Base-by-base conservation (phyloP, 2,329 filamentous ascomycete species). In the Hypoxylon sp. region DNA sequence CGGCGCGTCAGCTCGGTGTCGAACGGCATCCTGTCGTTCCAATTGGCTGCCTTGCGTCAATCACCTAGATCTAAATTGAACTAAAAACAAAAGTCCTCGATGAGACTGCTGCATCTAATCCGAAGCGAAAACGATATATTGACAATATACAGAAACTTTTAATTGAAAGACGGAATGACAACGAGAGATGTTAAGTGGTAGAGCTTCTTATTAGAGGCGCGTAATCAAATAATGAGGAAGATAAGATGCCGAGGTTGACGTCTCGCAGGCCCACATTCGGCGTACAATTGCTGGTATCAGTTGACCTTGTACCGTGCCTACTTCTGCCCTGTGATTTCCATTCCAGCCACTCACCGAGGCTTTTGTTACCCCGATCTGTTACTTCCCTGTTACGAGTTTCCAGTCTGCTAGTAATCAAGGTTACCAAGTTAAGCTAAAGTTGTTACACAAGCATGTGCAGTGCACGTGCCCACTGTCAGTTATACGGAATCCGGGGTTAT, bases 1-100 rank as follows among this genome's bases (percentile, higher is more conserved):
- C 82, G 83, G 76, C 85, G 84, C 63, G 86, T 89, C 67, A 89
- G 79, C 74, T 86, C 84, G 68, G 86, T 89, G 71, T 86, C 77
- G 79, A 88, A 84, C 74, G 87, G 85, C 86, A 89, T 88, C 63
- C 70, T 81, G 73, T 65, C 21, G 30, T 57, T 21, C 38, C 32
- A 60, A 68, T 61, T 68, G 65, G 65, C 48, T 21, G 68, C 65
- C 68, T 70, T 58, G 11, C 50, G 65, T 57, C 30, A 34, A 61
- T 55, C 46, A 60, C 61, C 32, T 46, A 60, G 36, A 14, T 38
- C 13, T 30, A 41, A 19, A n/a, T 56, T 38, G 34, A 41, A 38
- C 48, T 36, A 38, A 43, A 45, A 1, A 32, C 25, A 11, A 6
- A 21, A 11, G 14, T 43, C 17, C 7, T 43, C 17, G 17, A 43